These are phyloP conservation scores for Silene vulgaris DNA, from an alignment of 179 eudicot genomes.

Conservation along the genomic window DNA sequence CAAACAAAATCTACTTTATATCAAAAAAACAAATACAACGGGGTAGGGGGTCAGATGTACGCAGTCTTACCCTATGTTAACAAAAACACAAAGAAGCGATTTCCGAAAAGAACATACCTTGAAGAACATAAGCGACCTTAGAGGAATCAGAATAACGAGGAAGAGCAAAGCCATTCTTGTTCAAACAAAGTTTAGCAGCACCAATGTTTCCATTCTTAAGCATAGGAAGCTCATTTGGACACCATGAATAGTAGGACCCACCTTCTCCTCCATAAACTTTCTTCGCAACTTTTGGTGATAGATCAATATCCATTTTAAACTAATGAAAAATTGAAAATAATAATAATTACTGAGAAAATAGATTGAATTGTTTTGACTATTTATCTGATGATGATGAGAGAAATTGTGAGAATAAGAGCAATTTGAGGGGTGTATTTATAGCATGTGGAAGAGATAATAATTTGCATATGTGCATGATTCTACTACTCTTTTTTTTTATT, in stretches of 20 bases:
- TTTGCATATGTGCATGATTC: neutral
- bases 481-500: neutral
- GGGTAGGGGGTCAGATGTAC: too few relatives aligned
- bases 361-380: neutral
- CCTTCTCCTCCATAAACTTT: conserved; percentile 56
- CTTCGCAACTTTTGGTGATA: conserved; percentile 49
- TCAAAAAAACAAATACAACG: too few relatives aligned
- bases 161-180: conserved; percentile 64
- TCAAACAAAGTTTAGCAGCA: conserved; percentile 62
- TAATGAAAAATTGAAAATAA: neutral
- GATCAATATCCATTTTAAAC: conserved; percentile 49
- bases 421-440: conserved; percentile 14
- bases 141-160: conserved; percentile 75
- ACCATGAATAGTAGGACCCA: conserved; percentile 61
- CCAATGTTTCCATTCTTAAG: conserved; percentile 63
- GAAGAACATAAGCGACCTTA: conserved; percentile 79
- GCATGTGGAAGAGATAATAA: neutral
- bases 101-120: conserved; percentile 42
- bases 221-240: conserved; percentile 68
- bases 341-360: neutral
- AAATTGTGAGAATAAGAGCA: neutral
- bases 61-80: too few relatives aligned
- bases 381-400: conserved; percentile 1
- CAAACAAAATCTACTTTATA: too few relatives aligned
- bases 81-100: too few relatives aligned